A percentile compares a stretch with the other conserved stretches of the same genome.
These are phyloP conservation scores for Chaetothyriales sp. DNA, from an alignment of 2,329 filamentous ascomycete species.

Conservation along the genomic window DNA sequence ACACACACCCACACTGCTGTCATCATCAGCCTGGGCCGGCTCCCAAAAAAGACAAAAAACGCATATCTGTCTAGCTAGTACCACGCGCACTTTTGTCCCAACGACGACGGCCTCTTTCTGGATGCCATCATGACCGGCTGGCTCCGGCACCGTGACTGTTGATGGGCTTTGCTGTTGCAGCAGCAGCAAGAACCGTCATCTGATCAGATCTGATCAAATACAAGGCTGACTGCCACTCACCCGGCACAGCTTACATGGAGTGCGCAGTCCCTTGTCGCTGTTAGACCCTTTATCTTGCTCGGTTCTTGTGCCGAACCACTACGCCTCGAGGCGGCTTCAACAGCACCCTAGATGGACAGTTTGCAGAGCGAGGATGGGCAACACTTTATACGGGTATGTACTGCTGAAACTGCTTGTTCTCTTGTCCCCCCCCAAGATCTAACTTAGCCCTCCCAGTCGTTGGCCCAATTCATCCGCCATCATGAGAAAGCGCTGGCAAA, in stretches of 20 bases:
- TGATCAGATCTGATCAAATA: neutral
- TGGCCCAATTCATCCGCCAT: conserved; percentile 88
- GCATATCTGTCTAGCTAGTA: neutral
- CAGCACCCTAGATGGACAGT: conserved; percentile 27
- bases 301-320: neutral
- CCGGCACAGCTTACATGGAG: neutral
- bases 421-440: too few species aligned
- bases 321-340: neutral
- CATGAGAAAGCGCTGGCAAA: conserved; percentile 96
- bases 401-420: too few species aligned
- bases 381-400: conserved; percentile 33
- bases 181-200: neutral
- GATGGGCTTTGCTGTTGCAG: neutral
- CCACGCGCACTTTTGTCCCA: neutral
- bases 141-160: neutral
- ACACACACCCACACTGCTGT: too few species aligned
- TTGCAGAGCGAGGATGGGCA: conserved; percentile 36
- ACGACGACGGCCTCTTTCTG: neutral
- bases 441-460: conserved; percentile 45
- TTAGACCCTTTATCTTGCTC: neutral
- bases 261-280: neutral
- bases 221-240: neutral
- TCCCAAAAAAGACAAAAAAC: neutral
- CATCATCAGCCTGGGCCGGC: neutral
- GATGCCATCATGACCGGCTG: neutral